These are phyloP conservation scores for Bruguiera sexangula DNA, from an alignment of 345 rosid species.

Conservation along the genomic window DNA sequence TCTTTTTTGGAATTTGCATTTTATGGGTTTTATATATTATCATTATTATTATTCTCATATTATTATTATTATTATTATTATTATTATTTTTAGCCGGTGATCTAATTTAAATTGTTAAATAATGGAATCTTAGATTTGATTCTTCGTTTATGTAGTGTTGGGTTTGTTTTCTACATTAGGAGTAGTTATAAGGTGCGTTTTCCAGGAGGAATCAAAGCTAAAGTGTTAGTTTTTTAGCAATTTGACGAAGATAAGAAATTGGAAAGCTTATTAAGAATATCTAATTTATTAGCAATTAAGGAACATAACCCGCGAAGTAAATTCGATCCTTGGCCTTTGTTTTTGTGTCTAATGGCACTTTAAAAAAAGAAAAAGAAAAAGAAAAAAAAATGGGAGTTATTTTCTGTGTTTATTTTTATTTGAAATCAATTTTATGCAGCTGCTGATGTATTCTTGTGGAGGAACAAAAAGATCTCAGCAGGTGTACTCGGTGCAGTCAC, in stretches of 20 bases:
- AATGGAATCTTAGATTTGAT: not conserved
- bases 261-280: too few species aligned
- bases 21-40: too few species aligned
- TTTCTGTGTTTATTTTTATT: not conserved
- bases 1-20: not conserved
- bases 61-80: too few species aligned
- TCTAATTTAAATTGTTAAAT: too few species aligned
- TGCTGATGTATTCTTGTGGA: conserved; percentile 93
- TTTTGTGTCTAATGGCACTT: too few species aligned
- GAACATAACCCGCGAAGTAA: too few species aligned
- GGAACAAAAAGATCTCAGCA: conserved; percentile 72
- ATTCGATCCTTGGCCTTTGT: too few species aligned
- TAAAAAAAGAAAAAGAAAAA: too few species aligned
- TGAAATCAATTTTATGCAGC: conserved; percentile 38
- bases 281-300: too few species aligned
- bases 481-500: conserved; percentile 66
- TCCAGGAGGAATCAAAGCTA: not conserved
- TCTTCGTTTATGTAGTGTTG: not conserved
- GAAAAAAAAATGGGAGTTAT: not conserved
- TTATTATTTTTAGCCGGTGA: too few species aligned
- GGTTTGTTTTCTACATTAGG: not conserved
- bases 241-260: not conserved
- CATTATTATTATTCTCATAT: too few species aligned
- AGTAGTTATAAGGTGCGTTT: not conserved
- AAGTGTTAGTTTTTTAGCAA: not conserved